Evolutionary conservation across 768 basidiomycete genomes (phyloP), one percentile per base, ranked within the genome.

Genomic region (Mycena latifolia): DNA sequence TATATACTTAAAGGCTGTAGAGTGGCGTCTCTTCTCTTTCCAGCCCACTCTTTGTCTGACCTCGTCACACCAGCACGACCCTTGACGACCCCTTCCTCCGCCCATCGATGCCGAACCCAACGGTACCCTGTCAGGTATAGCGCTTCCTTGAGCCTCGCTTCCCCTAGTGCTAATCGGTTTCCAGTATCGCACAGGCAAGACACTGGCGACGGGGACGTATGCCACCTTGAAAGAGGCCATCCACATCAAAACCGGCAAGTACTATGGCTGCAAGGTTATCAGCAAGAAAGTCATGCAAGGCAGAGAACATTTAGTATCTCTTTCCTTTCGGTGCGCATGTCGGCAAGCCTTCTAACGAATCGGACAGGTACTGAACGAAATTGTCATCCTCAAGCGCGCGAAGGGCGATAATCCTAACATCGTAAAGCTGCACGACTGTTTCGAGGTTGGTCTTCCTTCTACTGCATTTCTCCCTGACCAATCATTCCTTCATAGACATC

Each of bases 211-310:
- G 73, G 96, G 96, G 52, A 98, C 96, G 46, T 98, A 98, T 74
- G 94, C 94, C 65, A 94, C 95, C 77, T 94, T 95, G 51, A 95
- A 95, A 79, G 95, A 98, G 82, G 96, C 96, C 48, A 93, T 96
- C 28, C 95, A 97, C 74, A 91, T 97, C 82, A 90, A 92, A 81
- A 95, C 95, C 1, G 84, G 84, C 65, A 88, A 98, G 78, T 97
- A 96, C 81, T 99, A 92, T 84, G 98, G 98, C 24, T 98, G 96
- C 88, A 99, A 99, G 80, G 98, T 99, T 73, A 96, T 98, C 81
- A 98, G 97, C 89, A 99, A 99, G 86, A 95, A 96, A 75, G 88
- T 98, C 63, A 98, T 98, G 96, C 93, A 97, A 76, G 97, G 97
- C 5, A 85, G 97, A 69, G 97, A 99, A 80, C 90, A 96, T 77